A percentile compares a stretch with the other conserved stretches of the same genome.
These are phyloP conservation scores for Paraglomus brasilianum DNA, from an alignment of 192 early-diverging fungal species.

Conservation along the genomic window DNA sequence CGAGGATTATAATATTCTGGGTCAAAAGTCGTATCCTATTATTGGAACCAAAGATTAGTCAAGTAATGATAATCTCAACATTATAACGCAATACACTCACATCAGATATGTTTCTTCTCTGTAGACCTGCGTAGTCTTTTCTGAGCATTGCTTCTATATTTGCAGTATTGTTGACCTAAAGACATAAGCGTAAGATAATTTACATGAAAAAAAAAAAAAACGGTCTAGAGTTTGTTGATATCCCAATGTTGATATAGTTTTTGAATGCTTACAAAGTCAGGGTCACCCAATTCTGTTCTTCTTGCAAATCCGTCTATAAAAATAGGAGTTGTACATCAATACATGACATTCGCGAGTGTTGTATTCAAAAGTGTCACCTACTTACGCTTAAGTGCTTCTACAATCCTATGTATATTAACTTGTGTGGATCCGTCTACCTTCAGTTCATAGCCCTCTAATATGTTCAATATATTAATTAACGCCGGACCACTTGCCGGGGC, in stretches of 20 bases:
- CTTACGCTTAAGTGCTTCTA: conserved; percentile 83
- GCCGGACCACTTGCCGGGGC: conserved; percentile 85
- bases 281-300: conserved; percentile 80
- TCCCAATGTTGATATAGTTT: background rate
- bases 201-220: background rate
- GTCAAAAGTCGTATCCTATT: conserved; percentile 55
- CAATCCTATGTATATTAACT: conserved; percentile 75
- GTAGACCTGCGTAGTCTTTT: conserved; percentile 64
- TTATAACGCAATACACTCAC: conserved; percentile 23
- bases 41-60: conserved; percentile 2
- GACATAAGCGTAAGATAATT: background rate
- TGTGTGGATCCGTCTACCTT: conserved; percentile 54
- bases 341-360: background rate
- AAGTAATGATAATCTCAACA: background rate
- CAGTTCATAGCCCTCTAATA: conserved; percentile 81
- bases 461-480: conserved; percentile 80
- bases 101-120: conserved; percentile 76
- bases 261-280: conserved; percentile 53
- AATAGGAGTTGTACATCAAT: background rate
- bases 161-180: conserved; percentile 47
- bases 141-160: conserved; percentile 62
- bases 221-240: conserved; percentile 14
- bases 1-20: conserved; percentile 76
- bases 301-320: conserved; percentile 69
- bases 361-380: background rate